These are phyloP conservation scores for Nannochloris sp. DNA, from an alignment of 139 green algal species.

Conservation along the genomic window DNA sequence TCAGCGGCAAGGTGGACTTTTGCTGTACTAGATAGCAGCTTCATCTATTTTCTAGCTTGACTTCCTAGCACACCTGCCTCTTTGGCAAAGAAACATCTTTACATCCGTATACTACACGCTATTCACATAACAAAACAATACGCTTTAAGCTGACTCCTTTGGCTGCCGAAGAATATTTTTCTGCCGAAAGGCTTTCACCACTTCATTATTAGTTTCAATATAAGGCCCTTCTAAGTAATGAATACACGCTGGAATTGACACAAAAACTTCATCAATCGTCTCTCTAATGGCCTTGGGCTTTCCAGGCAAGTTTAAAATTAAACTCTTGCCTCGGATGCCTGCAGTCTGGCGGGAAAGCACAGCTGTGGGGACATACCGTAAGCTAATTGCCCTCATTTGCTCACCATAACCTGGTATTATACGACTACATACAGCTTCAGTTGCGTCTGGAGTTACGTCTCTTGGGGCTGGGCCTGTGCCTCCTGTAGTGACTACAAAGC, in stretches of 20 bases:
- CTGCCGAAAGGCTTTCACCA: conserved; percentile 75
- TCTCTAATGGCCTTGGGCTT: conserved; percentile 90
- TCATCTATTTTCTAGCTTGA: no score
- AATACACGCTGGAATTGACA: conserved; percentile 82
- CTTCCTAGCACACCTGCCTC: no score
- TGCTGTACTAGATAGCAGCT: no score
- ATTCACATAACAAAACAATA: neutral
- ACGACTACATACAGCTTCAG: conserved; percentile 71
- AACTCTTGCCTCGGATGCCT: conserved; percentile 63
- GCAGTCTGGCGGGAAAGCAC: conserved; percentile 88
- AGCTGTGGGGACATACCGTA: conserved; percentile 83
- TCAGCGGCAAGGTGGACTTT: no score
- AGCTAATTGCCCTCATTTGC: conserved; percentile 84
- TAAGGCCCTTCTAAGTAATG: conserved; percentile 72
- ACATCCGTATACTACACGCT: no score
- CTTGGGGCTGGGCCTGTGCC: conserved; percentile 77
- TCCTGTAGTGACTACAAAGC: conserved; percentile 79
- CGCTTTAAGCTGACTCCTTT: no score
- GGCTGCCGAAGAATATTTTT: neutral
- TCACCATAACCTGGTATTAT: conserved; percentile 93
- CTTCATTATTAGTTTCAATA: conserved; percentile 60
- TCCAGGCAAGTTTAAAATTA: conserved; percentile 88
- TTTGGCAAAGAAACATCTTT: neutral
- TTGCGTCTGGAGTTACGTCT: conserved; percentile 92
- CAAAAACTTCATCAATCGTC: conserved; percentile 88